phyloP scores from a whole-genome alignment of 331 rosid species.

The Cucumis variabilis region DNA sequence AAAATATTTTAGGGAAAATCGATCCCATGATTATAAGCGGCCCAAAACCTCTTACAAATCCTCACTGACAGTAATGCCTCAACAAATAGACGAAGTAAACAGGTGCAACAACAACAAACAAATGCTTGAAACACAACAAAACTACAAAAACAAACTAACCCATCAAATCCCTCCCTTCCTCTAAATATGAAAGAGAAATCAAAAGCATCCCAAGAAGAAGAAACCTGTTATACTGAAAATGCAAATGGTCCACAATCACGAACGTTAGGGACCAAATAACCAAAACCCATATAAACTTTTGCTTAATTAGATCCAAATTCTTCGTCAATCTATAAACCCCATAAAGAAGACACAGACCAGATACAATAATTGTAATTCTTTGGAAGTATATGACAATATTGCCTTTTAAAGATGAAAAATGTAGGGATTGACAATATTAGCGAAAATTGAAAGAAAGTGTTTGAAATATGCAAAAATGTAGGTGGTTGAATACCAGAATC shows the following conservation, averaged over 20 bases:
- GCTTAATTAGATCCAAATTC: slow-evolving; percentile 56
- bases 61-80: slow-evolving; percentile 87
- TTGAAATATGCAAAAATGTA: slow-evolving; percentile 81
- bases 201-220: slow-evolving; percentile 82
- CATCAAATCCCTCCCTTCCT: slow-evolving; percentile 84
- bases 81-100: slow-evolving; percentile 82
- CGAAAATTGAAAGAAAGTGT: slow-evolving; percentile 64
- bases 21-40: slow-evolving; percentile 70
- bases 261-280: slow-evolving; percentile 90
- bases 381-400: slow-evolving; percentile 66
- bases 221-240: slow-evolving; percentile 94
- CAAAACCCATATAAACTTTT: slow-evolving; percentile 65
- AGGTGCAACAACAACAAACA: slow-evolving; percentile 91
- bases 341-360: slow-evolving; percentile 73
- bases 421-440: slow-evolving; percentile 65
- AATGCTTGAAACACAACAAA: slow-evolving; percentile 86
- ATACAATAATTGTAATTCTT: slow-evolving; percentile 62
- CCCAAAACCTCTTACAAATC: slow-evolving; percentile 59
- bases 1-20: too few relatives aligned
- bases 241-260: slow-evolving; percentile 84
- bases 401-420: slow-evolving; percentile 69
- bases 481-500: slow-evolving; percentile 41
- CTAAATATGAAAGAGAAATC: slow-evolving; percentile 82
- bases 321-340: slow-evolving; percentile 64
- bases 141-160: slow-evolving; percentile 78